phyloP scores from a whole-genome alignment of 106 monocot species.

The Dactylorhiza incarnata region DNA sequence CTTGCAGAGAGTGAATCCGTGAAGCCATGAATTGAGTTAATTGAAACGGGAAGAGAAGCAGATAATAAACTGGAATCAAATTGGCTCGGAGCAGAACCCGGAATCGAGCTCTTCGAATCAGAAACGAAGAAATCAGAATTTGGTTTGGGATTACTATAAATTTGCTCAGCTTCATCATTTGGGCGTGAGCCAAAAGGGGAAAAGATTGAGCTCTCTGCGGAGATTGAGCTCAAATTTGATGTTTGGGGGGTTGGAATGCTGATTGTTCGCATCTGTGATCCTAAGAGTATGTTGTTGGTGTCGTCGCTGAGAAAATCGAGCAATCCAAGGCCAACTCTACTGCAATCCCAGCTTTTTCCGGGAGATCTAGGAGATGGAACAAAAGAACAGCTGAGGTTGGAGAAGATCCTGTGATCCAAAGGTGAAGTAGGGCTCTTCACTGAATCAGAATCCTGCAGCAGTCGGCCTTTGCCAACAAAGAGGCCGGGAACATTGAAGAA shows the following conservation, averaged over 20 bases:
- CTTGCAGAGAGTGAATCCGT: constrained; percentile 31
- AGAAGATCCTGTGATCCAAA: constrained; percentile 41
- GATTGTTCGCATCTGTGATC: constrained; percentile 21
- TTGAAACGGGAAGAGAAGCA: constrained; percentile 12
- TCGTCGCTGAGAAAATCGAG: constrained; percentile 44
- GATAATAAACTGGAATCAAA: not conserved
- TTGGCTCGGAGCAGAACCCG: constrained; percentile 4
- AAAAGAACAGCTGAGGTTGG: constrained; percentile 23
- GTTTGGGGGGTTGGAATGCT: not conserved
- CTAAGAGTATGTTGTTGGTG: constrained; percentile 26
- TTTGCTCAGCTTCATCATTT: not conserved
- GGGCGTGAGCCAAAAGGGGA: constrained; percentile 8
- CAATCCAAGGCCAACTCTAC: constrained; percentile 48
- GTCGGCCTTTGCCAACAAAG: constrained; percentile 61
- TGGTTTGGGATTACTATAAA: not conserved
- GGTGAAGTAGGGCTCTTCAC: constrained; percentile 72
- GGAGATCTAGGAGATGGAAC: constrained; percentile 38
- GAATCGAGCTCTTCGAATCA: constrained; percentile 3
- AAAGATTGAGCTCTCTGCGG: not conserved
- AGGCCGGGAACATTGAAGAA: constrained; percentile 56
- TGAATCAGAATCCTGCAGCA: constrained; percentile 25
- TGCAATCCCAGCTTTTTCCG: constrained; percentile 43
- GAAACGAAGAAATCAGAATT: not conserved
- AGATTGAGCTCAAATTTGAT: constrained; percentile 4
- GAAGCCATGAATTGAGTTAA: constrained; percentile 13